phyloP scores from a whole-genome alignment of 495 filamentous ascomycete species.

The Friedmanniomyces simplex region DNA sequence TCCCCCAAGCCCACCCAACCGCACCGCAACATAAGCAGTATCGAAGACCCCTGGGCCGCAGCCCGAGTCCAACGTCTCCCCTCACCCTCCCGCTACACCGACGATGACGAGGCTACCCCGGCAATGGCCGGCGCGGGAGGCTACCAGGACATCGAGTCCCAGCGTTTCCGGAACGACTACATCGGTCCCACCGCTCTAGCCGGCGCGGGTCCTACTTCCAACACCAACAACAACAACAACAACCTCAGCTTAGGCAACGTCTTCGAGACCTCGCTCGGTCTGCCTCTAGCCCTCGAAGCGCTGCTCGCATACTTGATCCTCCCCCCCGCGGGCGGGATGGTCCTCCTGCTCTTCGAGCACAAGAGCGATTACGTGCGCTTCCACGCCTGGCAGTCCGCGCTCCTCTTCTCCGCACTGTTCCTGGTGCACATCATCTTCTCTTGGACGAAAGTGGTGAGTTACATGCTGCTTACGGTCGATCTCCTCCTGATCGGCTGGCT shows the following conservation, averaged over 20 bases:
- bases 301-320: conserved; percentile 79
- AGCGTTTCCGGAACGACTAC: conserved; percentile 18
- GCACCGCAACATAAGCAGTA: conserved; percentile 29
- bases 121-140: background rate
- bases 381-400: conserved; percentile 88
- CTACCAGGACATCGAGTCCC: conserved; percentile 17
- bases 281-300: conserved; percentile 70
- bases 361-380: conserved; percentile 97
- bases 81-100: conserved; percentile 20
- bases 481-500: conserved; percentile 67
- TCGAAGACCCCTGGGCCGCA: conserved; percentile 19
- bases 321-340: conserved; percentile 76
- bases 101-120: conserved; percentile 1
- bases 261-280: conserved; percentile 61
- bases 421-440: conserved; percentile 75
- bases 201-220: conserved; percentile 23
- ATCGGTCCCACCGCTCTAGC: conserved; percentile 25
- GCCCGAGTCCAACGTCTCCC: conserved; percentile 18
- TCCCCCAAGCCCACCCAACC: conserved; percentile 42
- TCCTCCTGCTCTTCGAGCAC: conserved; percentile 76
- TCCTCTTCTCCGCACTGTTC: conserved; percentile 79
- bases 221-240: too few relatives aligned
- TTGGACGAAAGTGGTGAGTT: conserved; percentile 74
- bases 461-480: conserved; percentile 69
- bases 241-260: conserved; percentile 34